Evolutionary conservation across 1,284 basidiomycete genomes (phyloP).

Genomic region (Heliocybe sulcata): DNA sequence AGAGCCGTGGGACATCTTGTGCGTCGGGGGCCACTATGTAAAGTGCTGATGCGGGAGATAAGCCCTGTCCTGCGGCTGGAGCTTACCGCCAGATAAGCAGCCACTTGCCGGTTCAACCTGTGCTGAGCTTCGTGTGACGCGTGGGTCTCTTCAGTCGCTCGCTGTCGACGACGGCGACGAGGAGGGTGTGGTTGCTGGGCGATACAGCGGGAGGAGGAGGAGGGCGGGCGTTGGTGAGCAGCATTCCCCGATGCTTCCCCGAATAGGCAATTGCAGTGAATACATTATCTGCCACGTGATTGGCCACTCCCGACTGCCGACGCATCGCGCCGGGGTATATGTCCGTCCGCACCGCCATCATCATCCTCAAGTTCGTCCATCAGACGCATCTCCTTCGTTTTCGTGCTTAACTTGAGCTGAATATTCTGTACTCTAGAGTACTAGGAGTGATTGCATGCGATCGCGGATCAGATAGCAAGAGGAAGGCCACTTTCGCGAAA

Average conservation of each 20-base stretch:
- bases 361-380: no score
- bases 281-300: background rate
- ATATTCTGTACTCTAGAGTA: no score
- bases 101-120: background rate
- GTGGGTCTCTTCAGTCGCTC: background rate
- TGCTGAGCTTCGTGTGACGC: background rate
- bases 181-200: background rate
- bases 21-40: background rate
- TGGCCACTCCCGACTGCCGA: background rate
- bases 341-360: no score
- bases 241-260: background rate
- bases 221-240: background rate
- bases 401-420: no score
- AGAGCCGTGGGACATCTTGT: constrained; percentile 37
- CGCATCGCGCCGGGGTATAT: no score
- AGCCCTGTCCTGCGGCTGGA: background rate
- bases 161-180: background rate
- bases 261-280: background rate
- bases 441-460: no score
- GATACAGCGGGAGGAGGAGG: background rate
- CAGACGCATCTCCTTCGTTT: no score
- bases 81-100: background rate
- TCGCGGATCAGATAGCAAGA: no score
- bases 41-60: background rate
- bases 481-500: no score